A percentile compares a stretch with the other conserved stretches of the same genome.
Evolutionary conservation across 352 stramenopile genomes (phyloP).

Genomic region (Pythium vanterpoolii): DNA sequence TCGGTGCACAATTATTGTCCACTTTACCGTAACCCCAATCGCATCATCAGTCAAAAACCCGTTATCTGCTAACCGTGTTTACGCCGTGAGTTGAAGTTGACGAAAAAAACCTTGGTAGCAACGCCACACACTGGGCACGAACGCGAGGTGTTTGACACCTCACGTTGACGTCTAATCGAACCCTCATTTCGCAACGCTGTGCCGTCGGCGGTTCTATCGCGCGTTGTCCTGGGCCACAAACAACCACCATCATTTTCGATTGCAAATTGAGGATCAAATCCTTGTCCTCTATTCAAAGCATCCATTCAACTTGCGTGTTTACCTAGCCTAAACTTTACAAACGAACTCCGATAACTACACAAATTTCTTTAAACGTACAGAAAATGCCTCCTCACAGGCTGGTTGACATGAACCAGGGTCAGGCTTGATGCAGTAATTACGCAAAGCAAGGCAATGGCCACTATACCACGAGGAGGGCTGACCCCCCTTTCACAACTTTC

Average conservation of each 20-base stretch:
- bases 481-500: too few relatives aligned
- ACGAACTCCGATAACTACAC: too few relatives aligned
- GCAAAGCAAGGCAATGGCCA: too few relatives aligned
- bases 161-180: slow-evolving; percentile 21
- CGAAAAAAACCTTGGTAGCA: slow-evolving; percentile 22
- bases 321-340: too few relatives aligned
- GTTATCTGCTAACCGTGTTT: slow-evolving; percentile 4
- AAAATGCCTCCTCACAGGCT: too few relatives aligned
- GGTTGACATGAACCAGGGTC: too few relatives aligned
- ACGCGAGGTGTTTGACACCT: neutral
- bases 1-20: neutral
- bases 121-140: slow-evolving; percentile 4
- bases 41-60: slow-evolving; percentile 10
- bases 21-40: slow-evolving; percentile 4
- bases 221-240: too few relatives aligned
- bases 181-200: slow-evolving; percentile 10
- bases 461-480: too few relatives aligned
- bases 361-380: too few relatives aligned
- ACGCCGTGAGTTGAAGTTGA: slow-evolving; percentile 21
- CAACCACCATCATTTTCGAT: neutral
- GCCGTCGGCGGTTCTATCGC: too few relatives aligned
- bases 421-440: too few relatives aligned
- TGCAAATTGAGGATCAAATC: neutral
- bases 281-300: slow-evolving; percentile 7
- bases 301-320: slow-evolving; percentile 4